Evolutionary conservation across 208 protist genomes (phyloP).

Genomic region (Trypanosoma conorhini): DNA sequence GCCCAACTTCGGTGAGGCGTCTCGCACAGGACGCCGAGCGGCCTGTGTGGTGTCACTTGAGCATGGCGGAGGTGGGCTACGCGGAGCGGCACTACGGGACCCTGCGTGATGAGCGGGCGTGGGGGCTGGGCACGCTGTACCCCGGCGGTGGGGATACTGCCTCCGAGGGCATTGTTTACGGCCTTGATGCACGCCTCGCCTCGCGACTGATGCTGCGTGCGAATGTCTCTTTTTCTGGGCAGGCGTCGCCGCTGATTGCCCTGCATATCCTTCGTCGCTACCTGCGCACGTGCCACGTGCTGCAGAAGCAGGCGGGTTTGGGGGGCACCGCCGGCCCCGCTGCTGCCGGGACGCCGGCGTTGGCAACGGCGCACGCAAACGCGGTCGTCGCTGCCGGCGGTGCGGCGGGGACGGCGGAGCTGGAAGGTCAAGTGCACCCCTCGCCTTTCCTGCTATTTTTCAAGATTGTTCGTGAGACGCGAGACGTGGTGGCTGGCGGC

Average conservation of each 20-base stretch:
- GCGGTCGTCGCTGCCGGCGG: background rate
- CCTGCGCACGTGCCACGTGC: slow-evolving; percentile 48
- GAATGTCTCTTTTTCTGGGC: slow-evolving; percentile 56
- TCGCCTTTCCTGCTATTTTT: slow-evolving; percentile 79
- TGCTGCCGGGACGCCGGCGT: background rate
- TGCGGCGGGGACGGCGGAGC: background rate
- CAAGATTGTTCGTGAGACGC: slow-evolving; percentile 66
- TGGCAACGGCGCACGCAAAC: background rate
- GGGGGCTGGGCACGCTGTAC: slow-evolving; percentile 20
- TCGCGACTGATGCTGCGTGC: slow-evolving; percentile 69
- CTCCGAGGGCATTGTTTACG: slow-evolving; percentile 47
- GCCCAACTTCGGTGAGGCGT: slow-evolving; percentile 12
- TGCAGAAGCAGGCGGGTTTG: slow-evolving; percentile 36
- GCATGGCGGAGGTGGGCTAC: slow-evolving; percentile 56
- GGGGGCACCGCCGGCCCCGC: background rate
- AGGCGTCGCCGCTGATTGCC: slow-evolving; percentile 70
- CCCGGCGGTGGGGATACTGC: background rate
- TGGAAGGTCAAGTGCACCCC: slow-evolving; percentile 38
- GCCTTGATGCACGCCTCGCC: slow-evolving; percentile 53
- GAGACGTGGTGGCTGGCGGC: slow-evolving; percentile 42
- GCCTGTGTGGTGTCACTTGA: slow-evolving; percentile 38
- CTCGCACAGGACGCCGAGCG: background rate
- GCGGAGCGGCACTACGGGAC: slow-evolving; percentile 48
- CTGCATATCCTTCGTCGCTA: slow-evolving; percentile 74
- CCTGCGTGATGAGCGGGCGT: slow-evolving; percentile 25